Evolutionary conservation across 139 green algal species (phyloP), one percentile per base, ranked within the genome.

Genomic region (Trebouxia sp.): DNA sequence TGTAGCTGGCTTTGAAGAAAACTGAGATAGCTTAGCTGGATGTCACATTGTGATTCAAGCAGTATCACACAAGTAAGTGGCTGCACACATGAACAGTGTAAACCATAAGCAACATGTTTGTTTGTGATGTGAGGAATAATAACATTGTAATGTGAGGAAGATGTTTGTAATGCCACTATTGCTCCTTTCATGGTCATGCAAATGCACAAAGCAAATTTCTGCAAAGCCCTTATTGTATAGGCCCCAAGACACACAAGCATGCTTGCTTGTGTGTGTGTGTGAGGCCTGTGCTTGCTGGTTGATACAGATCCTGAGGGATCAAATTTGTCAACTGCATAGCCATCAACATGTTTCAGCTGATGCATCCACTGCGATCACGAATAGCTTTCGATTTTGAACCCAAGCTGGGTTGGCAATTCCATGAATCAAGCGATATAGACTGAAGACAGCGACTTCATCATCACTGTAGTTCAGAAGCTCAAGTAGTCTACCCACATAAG

Each of bases 391-490:
- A 65, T 65, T 65, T 65, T 65, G 53, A 65, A 65, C 22, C 53
- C 3, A 37, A 65, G 53, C 53, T 65, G 53, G 53, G 53, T 65
- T 65, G 24, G 53, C 53, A 65, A 5, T 37, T 65, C 6, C 30
- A 42, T 24, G 30, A 69, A 14, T 69, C 58, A 69, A 22, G 58
- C 58, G 6, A 69, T 43, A 69, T n/a, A n/a, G 30, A 69, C 58
- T 69, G 58, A 43, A 69, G 58, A 69, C 58, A 69, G 58, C 30
- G 30, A 14, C 58, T 69, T 69, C 58, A 69, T 38, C 58, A 38
- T 69, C 58, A 69, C 30, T 69, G 58, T 69, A 69, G 58, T 69
- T 69, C 58, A 69, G 30, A n/a, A 69, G 58, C 58, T 69, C 42
- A 24, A 69, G 58, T 43, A 69, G 30, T 69, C 58, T n/a, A 69